Evolutionary conservation across 169 alveolate species (phyloP).

Genomic region (Hepatocystis sp.): DNA sequence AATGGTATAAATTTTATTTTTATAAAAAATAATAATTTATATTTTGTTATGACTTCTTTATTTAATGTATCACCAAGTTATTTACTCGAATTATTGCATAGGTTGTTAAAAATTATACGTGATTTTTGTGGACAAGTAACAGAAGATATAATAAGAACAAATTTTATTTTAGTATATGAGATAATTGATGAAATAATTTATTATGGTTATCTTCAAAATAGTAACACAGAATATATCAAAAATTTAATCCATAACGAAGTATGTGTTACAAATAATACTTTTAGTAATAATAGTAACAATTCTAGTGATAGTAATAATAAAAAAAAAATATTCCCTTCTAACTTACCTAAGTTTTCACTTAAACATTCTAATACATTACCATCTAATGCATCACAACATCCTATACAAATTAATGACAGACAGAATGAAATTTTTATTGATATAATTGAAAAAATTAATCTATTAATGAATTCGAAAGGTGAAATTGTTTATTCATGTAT

Average conservation of each 20-base stretch:
- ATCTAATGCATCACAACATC: slow-evolving; percentile 87
- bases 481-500: slow-evolving; percentile 90
- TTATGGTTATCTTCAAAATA: slow-evolving; percentile 96
- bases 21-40: slow-evolving; percentile 89
- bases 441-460: slow-evolving; percentile 82
- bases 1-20: slow-evolving; percentile 92
- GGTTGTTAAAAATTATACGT: slow-evolving; percentile 89
- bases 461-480: slow-evolving; percentile 92
- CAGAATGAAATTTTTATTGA: slow-evolving; percentile 81
- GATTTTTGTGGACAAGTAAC: slow-evolving; percentile 98
- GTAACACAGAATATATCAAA: slow-evolving; percentile 94
- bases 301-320: slow-evolving; percentile 2
- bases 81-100: slow-evolving; percentile 90
- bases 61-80: slow-evolving; percentile 95
- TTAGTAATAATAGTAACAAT: slow-evolving; percentile 2
- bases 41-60: slow-evolving; percentile 93
- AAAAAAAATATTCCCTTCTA: slow-evolving; percentile 4
- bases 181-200: slow-evolving; percentile 96
- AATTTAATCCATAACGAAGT: slow-evolving; percentile 81
- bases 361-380: slow-evolving; percentile 83
- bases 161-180: slow-evolving; percentile 97
- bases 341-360: slow-evolving; percentile 26
- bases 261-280: background rate
- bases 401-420: slow-evolving; percentile 77
- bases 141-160: slow-evolving; percentile 97